A percentile compares a stretch with the other conserved stretches of the same genome.
These are phyloP conservation scores for Metarhizium sp. DNA, from an alignment of 2,329 filamentous ascomycete genomes.

Conservation along the genomic window DNA sequence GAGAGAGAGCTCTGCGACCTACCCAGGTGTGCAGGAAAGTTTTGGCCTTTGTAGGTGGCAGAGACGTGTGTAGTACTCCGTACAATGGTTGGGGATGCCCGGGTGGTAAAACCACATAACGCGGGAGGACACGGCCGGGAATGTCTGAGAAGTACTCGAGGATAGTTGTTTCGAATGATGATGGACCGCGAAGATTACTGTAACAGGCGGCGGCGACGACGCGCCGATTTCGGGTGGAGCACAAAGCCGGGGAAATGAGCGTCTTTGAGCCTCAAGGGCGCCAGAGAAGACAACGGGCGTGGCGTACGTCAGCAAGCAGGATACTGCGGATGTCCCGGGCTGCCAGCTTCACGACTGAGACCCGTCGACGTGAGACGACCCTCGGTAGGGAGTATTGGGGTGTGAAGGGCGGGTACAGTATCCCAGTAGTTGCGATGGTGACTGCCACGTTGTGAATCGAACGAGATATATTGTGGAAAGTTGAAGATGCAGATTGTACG, in stretches of 20 bases:
- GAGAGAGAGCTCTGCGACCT: neutral
- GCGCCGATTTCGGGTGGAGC: neutral
- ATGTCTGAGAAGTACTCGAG: neutral
- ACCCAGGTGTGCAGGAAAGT: neutral
- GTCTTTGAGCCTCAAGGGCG: constrained; percentile 1
- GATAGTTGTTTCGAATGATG: neutral
- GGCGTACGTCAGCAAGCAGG: neutral
- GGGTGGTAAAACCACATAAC: neutral
- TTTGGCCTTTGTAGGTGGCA: neutral
- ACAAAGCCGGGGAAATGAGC: neutral
- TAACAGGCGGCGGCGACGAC: neutral
- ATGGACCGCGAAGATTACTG: neutral
- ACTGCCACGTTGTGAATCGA: too few relatives aligned
- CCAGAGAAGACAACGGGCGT: neutral
- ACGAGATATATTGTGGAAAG: too few relatives aligned
- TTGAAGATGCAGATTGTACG: neutral
- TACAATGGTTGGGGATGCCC: too few relatives aligned
- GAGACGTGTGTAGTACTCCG: neutral
- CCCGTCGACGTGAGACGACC: neutral
- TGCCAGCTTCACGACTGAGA: neutral
- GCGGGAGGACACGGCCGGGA: neutral
- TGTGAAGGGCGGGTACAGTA: neutral
- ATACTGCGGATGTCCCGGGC: too few relatives aligned
- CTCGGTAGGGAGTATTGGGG: neutral
- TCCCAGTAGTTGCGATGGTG: neutral